phyloP scores from a whole-genome alignment of 305 asterid species.

The Fraxinus latifolia region DNA sequence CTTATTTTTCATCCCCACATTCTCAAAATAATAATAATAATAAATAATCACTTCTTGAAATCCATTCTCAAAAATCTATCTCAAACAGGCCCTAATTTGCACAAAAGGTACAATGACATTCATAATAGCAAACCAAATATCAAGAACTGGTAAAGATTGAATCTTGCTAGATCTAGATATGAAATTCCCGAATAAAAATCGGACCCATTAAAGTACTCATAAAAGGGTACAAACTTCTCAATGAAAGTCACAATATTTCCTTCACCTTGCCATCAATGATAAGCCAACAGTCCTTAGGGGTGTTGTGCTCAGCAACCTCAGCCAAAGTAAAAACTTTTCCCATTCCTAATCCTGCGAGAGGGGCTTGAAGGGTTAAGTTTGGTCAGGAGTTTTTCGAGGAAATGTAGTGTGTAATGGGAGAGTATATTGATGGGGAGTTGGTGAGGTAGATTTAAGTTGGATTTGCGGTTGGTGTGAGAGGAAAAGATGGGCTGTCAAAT shows the following conservation, averaged over 20 bases:
- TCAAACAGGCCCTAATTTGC: not conserved
- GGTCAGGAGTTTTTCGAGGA: not conserved
- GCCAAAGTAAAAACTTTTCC: constrained; percentile 56
- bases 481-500: not conserved
- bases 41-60: no score
- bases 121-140: not conserved
- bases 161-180: constrained; percentile 35
- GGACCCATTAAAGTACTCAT: constrained; percentile 2
- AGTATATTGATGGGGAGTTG: not conserved
- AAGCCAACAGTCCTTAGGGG: constrained; percentile 76
- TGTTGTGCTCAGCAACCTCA: constrained; percentile 80
- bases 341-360: constrained; percentile 27
- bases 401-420: constrained; percentile 12
- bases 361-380: not conserved
- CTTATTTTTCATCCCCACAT: no score
- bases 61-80: no score
- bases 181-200: constrained; percentile 14
- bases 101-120: not conserved
- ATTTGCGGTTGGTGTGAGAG: not conserved
- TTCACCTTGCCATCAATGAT: constrained; percentile 68
- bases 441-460: constrained; percentile 2
- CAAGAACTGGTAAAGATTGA: constrained; percentile 20
- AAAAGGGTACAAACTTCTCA: not conserved
- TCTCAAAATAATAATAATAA: no score
- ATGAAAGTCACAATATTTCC: not conserved